Base-by-base conservation (phyloP, 2,329 filamentous ascomycete genomes). In the Colletotrichum australisinense region DNA sequence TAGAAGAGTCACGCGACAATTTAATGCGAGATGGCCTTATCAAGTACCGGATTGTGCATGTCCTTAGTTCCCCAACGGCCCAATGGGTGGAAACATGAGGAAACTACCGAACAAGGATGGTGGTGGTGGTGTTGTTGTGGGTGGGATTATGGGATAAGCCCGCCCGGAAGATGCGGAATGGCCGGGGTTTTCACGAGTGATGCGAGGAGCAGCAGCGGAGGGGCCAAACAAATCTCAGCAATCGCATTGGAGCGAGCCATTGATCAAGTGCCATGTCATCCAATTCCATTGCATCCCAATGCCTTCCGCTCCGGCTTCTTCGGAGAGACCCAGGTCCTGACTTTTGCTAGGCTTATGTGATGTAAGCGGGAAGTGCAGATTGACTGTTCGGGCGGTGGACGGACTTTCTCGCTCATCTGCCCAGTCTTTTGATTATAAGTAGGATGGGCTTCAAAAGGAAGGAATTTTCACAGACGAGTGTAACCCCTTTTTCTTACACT, bases 301-400 rank as follows among this genome's bases (percentile, higher is more conserved):
- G 56, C 62, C 67, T 73, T 66, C 71, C 71, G 71, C 71, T 66
- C 71, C 71, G 71, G 71, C 71, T 57, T 71, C 67, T 71, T 73
- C 71, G 71, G 71, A 71, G 71, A 30, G 38, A 42, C 38, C 35
- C 53, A 62, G 60, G 46, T 52, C 55, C 46, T 58, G 42, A 22
- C 42, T 49, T 19, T 7, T 49, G 14, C 22, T 32, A 19, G 42
- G 53, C 26, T 24, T 42, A 30, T 24, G 56, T 69, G 26, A 70
- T 70, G 67, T 73, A 66, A 70, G 67, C 60, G 35, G 62, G 62
- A 69, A 63, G n/a, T 59, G 69, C 56, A 42, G 35, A 19, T 53
- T 22, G 46, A 32, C 14, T 12, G 56, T 24, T 53, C 49, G 46
- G 55, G 65, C 65, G 14, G 53, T 58, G n/a, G 24, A 65, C 24